Conservation (phyloP, 2,329 filamentous ascomycete species). For the Trichoderma harzianum region DNA sequence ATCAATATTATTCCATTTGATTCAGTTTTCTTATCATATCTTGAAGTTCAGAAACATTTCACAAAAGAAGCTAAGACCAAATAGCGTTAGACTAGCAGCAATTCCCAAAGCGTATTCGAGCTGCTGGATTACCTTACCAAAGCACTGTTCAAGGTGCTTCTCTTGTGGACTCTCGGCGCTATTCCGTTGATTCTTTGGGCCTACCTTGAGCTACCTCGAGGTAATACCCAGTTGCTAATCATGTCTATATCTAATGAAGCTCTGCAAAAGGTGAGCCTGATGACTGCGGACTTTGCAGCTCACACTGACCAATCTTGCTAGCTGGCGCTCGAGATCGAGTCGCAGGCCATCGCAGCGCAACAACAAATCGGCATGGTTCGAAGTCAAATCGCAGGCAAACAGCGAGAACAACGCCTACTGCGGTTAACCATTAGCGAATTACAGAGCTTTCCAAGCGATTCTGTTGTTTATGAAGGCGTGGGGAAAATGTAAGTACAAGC, state of each 20-base stretch:
- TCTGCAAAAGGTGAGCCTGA: constrained; percentile 72
- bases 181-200: neutral
- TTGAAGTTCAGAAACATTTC: neutral
- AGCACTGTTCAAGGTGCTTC: neutral
- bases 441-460: constrained; percentile 67
- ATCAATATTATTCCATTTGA: neutral
- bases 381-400: constrained; percentile 78
- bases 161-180: neutral
- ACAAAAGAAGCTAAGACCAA: neutral
- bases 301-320: constrained; percentile 35
- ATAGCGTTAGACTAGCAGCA: neutral
- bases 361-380: constrained; percentile 88
- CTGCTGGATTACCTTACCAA: neutral
- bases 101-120: neutral
- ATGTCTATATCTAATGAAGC: constrained; percentile 97
- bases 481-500: constrained; percentile 79
- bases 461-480: constrained; percentile 87
- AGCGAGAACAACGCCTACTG: constrained; percentile 82
- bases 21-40: neutral
- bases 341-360: constrained; percentile 80
- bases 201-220: neutral
- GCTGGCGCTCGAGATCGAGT: constrained; percentile 92
- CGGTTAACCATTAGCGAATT: constrained; percentile 85
- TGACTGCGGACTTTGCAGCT: neutral
- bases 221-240: neutral